phyloP scores from a whole-genome alignment of 768 basidiomycete species.

The Termitomyces sp. region DNA sequence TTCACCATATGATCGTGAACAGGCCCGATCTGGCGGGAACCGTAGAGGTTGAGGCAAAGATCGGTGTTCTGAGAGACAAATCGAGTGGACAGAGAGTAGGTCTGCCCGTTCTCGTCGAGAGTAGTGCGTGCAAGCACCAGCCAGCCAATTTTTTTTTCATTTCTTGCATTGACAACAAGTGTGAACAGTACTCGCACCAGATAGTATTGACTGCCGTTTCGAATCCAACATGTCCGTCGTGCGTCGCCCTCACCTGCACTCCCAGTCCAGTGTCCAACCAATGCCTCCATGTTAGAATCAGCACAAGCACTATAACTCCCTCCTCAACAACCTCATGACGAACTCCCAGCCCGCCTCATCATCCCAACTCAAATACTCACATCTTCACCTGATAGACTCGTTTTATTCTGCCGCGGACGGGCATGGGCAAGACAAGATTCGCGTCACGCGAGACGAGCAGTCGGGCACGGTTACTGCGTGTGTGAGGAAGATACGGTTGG shows the following conservation, averaged over 20 bases:
- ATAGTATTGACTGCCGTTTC: constrained; percentile 65
- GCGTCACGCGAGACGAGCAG: constrained; percentile 83
- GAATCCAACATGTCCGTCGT: constrained; percentile 93
- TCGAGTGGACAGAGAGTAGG: constrained; percentile 50
- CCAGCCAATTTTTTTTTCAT: constrained; percentile 6
- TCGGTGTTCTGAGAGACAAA: constrained; percentile 71
- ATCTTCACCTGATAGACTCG: constrained; percentile 74
- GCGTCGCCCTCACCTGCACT: constrained; percentile 26
- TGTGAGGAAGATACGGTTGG: constrained; percentile 79
- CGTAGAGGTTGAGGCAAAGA: constrained; percentile 90
- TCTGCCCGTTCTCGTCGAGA: constrained; percentile 78
- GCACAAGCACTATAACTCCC: constrained; percentile 80
- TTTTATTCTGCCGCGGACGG: constrained; percentile 56
- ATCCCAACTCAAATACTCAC: constrained; percentile 67
- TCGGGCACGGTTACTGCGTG: constrained; percentile 60
- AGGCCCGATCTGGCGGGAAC: constrained; percentile 50
- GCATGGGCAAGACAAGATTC: constrained; percentile 52
- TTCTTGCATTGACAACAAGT: not conserved
- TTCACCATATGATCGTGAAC: constrained; percentile 65
- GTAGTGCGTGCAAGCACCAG: constrained; percentile 54
- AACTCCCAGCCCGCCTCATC: constrained; percentile 51
- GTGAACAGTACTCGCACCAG: constrained; percentile 61
- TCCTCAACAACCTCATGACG: constrained; percentile 80
- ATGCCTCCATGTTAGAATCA: constrained; percentile 50
- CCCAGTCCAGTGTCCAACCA: not conserved